Conservation (phyloP, 2,329 filamentous ascomycete species). For the Fusarium tricinctum region DNA sequence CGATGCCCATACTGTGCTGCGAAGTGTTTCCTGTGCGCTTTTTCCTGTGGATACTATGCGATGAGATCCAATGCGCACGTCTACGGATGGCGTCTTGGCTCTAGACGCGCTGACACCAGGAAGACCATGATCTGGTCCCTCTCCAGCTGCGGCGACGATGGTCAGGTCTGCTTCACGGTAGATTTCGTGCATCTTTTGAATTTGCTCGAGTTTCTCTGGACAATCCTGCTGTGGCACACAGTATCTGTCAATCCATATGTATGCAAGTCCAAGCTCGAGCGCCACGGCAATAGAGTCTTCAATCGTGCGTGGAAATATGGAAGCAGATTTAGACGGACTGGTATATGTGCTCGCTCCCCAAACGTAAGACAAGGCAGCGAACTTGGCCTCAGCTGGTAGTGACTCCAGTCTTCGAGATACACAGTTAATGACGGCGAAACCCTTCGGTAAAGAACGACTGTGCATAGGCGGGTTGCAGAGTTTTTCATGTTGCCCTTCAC, state of each 20-base stretch:
- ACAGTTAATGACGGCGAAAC: neutral
- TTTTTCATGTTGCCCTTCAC: neutral
- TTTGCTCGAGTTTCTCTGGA: neutral
- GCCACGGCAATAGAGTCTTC: neutral
- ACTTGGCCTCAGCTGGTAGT: neutral
- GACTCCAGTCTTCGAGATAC: neutral
- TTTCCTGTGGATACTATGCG: neutral
- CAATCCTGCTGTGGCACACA: neutral
- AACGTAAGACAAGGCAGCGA: neutral
- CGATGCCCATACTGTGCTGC: neutral
- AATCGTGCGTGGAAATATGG: neutral
- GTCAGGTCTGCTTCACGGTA: neutral
- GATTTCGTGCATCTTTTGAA: neutral
- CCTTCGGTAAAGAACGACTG: neutral
- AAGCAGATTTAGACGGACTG: neutral
- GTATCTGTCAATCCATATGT: neutral
- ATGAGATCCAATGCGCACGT: neutral
- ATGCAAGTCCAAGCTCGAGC: neutral
- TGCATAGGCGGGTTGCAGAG: neutral
- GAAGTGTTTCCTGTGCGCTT: neutral
- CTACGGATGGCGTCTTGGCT: neutral
- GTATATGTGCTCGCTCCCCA: neutral
- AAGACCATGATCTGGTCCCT: neutral
- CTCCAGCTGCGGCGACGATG: neutral
- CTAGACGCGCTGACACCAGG: neutral